Evolutionary conservation across 441 rosid genomes (phyloP).

Genomic region (Corymbia calophylla): DNA sequence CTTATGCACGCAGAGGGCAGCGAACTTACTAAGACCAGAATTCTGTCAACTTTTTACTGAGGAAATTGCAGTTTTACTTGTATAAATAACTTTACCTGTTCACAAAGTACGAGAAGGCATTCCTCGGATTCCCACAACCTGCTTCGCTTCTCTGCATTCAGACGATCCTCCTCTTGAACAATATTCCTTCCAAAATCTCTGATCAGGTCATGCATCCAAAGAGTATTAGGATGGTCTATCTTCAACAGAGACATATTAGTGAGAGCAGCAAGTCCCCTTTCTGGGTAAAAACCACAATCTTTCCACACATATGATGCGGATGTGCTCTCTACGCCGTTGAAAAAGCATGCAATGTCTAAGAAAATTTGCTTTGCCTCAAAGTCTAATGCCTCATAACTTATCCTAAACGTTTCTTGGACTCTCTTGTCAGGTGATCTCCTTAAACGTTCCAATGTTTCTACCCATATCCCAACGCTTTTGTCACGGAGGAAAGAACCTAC

Average conservation of each 20-base stretch:
- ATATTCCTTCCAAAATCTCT: background rate
- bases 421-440: background rate
- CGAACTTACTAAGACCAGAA: accelerated
- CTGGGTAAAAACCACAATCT: accelerated
- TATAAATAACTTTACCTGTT: background rate
- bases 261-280: background rate
- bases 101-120: accelerated
- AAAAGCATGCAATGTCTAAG: background rate
- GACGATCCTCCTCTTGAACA: accelerated
- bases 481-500: background rate
- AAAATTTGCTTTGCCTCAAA: accelerated
- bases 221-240: accelerated
- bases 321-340: accelerated
- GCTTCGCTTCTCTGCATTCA: background rate
- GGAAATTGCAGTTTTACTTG: background rate
- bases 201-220: background rate
- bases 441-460: background rate
- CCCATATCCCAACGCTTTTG: too few species aligned
- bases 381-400: background rate
- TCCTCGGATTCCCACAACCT: background rate
- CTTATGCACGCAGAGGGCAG: background rate
- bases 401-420: background rate
- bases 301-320: accelerated
- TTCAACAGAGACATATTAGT: background rate
- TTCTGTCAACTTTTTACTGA: accelerated